Base-by-base conservation (phyloP, 441 rosid genomes). In the Erodium moschatum region DNA sequence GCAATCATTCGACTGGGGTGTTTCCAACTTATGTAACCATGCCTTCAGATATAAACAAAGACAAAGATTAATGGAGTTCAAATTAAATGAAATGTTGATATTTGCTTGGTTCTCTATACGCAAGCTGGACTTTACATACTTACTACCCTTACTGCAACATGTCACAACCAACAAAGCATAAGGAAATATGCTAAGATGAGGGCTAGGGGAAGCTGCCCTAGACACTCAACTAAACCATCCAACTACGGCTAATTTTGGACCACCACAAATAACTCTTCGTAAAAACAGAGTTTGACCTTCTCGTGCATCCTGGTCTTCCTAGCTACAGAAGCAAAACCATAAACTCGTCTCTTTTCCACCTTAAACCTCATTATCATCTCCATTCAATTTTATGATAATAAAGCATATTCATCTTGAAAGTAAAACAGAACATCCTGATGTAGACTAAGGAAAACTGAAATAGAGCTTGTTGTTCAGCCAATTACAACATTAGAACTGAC, bases 11-110 rank as follows among this genome's bases (percentile, higher is more conserved):
- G 83, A 74, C 67, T 85, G 97, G 54, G 85, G 87, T 0, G 91
- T 80, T 68, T 85, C 97, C 85, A 93, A 69, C 84, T 84, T 86
- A 80, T 90, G 98, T 67, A 90, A 82, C 98, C 98, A 92, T 58
- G 72, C 97, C 97, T 92, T 73, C 35, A 63, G 42, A 71, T 75
- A 84, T 61, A 24, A 6, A 62, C 1, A 33, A 16, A 18, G 2
- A 15, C 58, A 33, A 33, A 33, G 38, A 5, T 33, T 33, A 52
- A 52, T 16, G 9, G 60, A 52, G 21, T 52, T 52, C 0, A 6
- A 52, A 16, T 52, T 15, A 5, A 52, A n/a, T n/a, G 58, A 5
- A 52, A n/a, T n/a, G 58, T 50, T 50, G 58, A 50, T 15, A n/a
- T 50, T 50, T 50, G 6, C 19, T 50, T 50, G 6, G 58, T 50